Evolutionary conservation across 768 basidiomycete genomes (phyloP).

Genomic region (Mycena rosella): DNA sequence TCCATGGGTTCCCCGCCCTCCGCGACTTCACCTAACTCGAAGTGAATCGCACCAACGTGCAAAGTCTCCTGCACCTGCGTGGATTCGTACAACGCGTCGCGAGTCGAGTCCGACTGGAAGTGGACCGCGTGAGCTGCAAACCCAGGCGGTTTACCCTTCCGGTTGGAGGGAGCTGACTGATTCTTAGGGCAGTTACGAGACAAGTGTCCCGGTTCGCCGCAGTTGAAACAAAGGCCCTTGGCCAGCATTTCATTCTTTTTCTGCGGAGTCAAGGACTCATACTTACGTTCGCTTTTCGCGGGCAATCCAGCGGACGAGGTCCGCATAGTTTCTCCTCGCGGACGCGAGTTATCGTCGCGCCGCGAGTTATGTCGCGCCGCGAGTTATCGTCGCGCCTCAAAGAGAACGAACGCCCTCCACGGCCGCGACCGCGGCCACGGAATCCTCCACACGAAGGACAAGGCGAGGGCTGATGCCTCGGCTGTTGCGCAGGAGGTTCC

Average conservation of each 20-base stretch:
- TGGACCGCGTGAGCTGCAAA: background rate
- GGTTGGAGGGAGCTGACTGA: conserved; percentile 15
- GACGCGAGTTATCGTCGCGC: background rate
- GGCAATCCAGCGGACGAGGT: background rate
- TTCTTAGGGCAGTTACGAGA: conserved; percentile 44
- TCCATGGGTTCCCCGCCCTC: too few relatives aligned
- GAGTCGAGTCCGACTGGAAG: background rate
- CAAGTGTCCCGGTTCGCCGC: conserved; percentile 43
- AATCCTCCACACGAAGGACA: background rate
- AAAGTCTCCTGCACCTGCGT: background rate
- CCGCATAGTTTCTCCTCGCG: background rate
- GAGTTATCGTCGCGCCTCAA: too few relatives aligned
- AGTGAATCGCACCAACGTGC: background rate
- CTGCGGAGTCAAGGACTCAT: background rate
- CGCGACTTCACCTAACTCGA: background rate
- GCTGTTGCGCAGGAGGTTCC: too few relatives aligned
- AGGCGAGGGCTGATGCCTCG: background rate
- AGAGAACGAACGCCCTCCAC: conserved; percentile 15
- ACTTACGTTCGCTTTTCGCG: background rate
- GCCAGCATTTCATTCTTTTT: conserved; percentile 29
- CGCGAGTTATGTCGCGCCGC: too few relatives aligned
- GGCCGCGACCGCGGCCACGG: too few relatives aligned
- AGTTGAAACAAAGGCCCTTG: conserved; percentile 45
- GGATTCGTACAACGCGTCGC: background rate
- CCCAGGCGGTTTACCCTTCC: conserved; percentile 13